These are phyloP conservation scores for Hippophae gyantsensis DNA, from an alignment of 306 rosid species.

Conservation along the genomic window DNA sequence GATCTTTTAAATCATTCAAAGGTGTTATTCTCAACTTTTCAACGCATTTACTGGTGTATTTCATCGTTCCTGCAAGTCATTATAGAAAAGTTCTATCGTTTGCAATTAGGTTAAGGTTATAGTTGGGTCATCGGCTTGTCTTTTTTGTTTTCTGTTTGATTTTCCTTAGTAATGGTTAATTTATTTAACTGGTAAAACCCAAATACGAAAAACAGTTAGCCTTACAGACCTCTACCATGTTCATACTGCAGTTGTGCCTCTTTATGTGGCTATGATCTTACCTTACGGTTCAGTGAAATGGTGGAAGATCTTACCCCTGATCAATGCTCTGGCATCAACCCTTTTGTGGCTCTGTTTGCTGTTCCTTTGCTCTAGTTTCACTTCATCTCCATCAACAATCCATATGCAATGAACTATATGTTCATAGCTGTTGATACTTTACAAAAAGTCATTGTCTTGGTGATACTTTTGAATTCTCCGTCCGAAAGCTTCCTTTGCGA, in stretches of 20 bases:
- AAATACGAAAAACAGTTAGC: constrained; percentile 34
- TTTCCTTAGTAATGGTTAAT: no score
- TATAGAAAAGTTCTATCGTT: no score
- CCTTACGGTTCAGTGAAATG: constrained; percentile 83
- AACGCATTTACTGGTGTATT: no score
- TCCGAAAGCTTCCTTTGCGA: no score
- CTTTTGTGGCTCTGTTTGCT: constrained; percentile 79
- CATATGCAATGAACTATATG: constrained; percentile 62
- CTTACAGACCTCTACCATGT: constrained; percentile 64
- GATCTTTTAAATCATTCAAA: no score
- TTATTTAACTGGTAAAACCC: neutral
- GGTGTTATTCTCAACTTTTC: no score
- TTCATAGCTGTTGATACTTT: constrained; percentile 74
- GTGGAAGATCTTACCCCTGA: constrained; percentile 88
- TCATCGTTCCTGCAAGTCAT: no score
- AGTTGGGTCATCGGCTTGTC: no score
- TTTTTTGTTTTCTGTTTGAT: no score
- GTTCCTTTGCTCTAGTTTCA: constrained; percentile 78
- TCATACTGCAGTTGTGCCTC: constrained; percentile 72
- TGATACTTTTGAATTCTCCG: constrained; percentile 7
- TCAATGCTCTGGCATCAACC: constrained; percentile 84
- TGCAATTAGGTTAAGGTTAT: no score
- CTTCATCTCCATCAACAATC: constrained; percentile 75
- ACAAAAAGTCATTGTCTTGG: constrained; percentile 47
- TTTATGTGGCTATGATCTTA: constrained; percentile 73